A percentile compares a stretch with the other conserved stretches of the same genome.
Conservation (phyloP, 257 asterid genomes). For the Misopates orontium region DNA sequence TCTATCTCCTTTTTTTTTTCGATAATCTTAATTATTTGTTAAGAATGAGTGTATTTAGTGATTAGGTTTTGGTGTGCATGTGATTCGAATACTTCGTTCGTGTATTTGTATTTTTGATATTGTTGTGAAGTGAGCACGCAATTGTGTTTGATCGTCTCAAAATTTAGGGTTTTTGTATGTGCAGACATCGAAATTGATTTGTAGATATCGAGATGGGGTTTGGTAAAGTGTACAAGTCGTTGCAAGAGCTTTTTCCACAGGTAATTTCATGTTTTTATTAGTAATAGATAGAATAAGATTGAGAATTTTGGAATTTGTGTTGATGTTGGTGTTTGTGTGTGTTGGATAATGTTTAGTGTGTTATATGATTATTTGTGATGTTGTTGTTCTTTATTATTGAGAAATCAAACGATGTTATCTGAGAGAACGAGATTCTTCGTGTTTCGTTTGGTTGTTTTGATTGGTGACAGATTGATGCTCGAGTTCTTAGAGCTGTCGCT, state of each 20-base stretch:
- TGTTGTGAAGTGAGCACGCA: not conserved
- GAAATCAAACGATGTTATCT: slow-evolving; percentile 2
- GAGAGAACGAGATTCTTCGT: too few relatives aligned
- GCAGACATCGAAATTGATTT: slow-evolving; percentile 25
- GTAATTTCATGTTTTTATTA: slow-evolving; percentile 29
- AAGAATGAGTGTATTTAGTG: too few relatives aligned
- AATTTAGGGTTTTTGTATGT: slow-evolving; percentile 1
- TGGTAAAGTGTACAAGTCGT: slow-evolving; percentile 28
- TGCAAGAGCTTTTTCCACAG: slow-evolving; percentile 48
- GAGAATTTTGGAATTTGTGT: not conserved
- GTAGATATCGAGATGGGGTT: slow-evolving; percentile 32
- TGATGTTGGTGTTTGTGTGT: not conserved
- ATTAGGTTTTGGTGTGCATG: too few relatives aligned
- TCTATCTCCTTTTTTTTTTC: not conserved
- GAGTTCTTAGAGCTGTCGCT: slow-evolving; percentile 80
- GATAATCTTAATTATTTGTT: not conserved
- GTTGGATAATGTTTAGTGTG: not conserved
- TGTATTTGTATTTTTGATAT: too few relatives aligned
- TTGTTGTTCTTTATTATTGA: not conserved
- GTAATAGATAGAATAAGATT: not conserved
- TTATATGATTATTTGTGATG: not conserved
- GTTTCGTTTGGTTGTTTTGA: not conserved
- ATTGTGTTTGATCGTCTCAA: not conserved
- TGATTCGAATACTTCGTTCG: too few relatives aligned
- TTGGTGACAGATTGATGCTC: slow-evolving; percentile 61